Evolutionary conservation across 2,329 filamentous ascomycete genomes (phyloP).

Genomic region (Sarocladiaceae sp.): DNA sequence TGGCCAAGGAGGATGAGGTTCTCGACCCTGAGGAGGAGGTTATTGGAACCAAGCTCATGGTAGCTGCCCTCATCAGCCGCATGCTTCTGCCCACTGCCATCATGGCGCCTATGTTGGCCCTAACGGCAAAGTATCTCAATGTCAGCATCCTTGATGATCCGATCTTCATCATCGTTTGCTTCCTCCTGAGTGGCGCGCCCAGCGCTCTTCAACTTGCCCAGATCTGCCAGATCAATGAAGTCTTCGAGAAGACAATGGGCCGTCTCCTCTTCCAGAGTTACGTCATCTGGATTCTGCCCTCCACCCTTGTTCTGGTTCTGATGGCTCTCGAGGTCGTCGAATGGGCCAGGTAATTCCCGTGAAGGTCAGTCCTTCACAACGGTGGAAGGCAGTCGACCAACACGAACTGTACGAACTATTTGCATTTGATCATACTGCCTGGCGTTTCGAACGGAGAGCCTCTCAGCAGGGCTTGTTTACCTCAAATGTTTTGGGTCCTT

Average conservation of each 20-base stretch:
- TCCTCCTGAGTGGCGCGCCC: constrained; percentile 88
- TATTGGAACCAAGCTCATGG: constrained; percentile 68
- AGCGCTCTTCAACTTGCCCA: constrained; percentile 92
- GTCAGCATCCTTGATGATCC: constrained; percentile 94
- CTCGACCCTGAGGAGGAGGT: constrained; percentile 63
- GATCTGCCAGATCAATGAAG: constrained; percentile 96
- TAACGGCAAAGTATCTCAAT: constrained; percentile 84
- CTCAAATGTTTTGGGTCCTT: too few relatives aligned
- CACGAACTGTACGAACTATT: too few relatives aligned
- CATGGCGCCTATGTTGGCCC: constrained; percentile 83
- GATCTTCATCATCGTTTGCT: constrained; percentile 97
- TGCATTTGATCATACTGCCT: too few relatives aligned
- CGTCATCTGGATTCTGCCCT: constrained; percentile 64
- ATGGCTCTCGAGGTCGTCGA: constrained; percentile 86
- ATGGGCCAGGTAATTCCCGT: constrained; percentile 56
- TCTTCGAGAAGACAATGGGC: constrained; percentile 93
- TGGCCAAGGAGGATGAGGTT: constrained; percentile 57
- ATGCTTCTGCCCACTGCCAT: constrained; percentile 89
- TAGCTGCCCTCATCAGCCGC: constrained; percentile 78
- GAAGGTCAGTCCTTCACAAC: too few relatives aligned
- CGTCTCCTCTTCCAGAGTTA: constrained; percentile 82
- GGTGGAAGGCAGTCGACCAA: too few relatives aligned
- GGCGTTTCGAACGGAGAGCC: too few relatives aligned
- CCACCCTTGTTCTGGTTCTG: constrained; percentile 85
- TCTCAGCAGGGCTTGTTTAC: too few relatives aligned